Conservation (phyloP, 2,329 filamentous ascomycete genomes). For the Cladosporium sphaerospermum region DNA sequence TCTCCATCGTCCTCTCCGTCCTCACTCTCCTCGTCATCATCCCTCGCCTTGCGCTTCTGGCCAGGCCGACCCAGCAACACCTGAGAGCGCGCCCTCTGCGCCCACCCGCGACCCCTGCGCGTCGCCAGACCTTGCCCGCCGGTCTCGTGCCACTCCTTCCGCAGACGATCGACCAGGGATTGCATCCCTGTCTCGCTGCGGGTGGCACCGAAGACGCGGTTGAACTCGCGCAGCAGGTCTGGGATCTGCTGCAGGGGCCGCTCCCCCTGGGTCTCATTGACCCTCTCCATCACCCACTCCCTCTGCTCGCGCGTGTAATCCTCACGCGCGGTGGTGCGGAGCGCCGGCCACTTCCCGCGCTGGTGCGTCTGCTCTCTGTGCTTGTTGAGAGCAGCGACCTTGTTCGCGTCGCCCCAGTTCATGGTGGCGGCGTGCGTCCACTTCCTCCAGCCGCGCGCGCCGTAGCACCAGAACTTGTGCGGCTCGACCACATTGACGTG, state of each 20-base stretch:
- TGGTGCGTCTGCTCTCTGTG: constrained; percentile 6
- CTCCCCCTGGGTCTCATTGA: not conserved
- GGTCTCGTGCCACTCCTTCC: not conserved
- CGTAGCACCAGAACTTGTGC: constrained; percentile 2
- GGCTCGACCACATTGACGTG: not conserved
- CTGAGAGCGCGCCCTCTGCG: not conserved
- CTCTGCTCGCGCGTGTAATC: not conserved
- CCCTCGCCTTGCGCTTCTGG: not conserved
- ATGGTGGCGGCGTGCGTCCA: not conserved
- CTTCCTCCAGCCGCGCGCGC: constrained; percentile 1
- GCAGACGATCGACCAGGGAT: constrained; percentile 4
- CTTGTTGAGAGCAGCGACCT: constrained; percentile 5
- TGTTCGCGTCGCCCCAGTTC: not conserved
- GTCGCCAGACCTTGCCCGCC: not conserved
- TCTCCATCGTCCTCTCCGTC: not conserved
- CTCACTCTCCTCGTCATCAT: not conserved
- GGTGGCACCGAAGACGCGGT: not conserved
- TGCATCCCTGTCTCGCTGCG: not conserved
- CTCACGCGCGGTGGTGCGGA: not conserved
- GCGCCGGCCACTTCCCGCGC: not conserved
- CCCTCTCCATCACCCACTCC: not conserved
- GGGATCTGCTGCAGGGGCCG: not conserved
- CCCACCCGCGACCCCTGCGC: not conserved
- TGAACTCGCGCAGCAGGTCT: not conserved
- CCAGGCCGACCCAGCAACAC: not conserved